Conservation (phyloP, 306 rosid species). For the Pterocarpus santalinus region DNA sequence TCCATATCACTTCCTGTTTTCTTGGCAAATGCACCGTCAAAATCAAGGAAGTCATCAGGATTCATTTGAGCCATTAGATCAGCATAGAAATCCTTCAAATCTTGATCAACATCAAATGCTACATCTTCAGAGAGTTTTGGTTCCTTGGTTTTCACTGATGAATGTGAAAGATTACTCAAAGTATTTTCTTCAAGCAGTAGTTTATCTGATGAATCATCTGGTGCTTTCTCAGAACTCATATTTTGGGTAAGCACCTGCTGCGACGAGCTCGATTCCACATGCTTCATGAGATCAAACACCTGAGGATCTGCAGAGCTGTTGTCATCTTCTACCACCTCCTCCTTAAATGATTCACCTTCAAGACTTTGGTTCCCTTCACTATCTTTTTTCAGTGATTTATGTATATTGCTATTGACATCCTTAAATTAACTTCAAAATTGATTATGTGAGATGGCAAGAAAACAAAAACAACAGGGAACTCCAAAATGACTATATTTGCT, state of each 20-base stretch:
- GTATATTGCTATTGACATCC: conserved; percentile 42
- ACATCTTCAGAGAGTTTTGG: conserved; percentile 48
- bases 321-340: conserved; percentile 79
- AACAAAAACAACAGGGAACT: conserved; percentile 82
- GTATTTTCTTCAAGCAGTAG: conserved; percentile 49
- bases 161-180: conserved; percentile 45
- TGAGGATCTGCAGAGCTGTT: conserved; percentile 50
- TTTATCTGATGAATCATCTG: conserved; percentile 44
- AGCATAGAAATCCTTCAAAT: conserved; percentile 61
- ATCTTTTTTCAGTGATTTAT: conserved; percentile 53
- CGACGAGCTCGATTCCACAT: conserved; percentile 50
- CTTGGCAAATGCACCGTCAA: conserved; percentile 56
- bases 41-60: conserved; percentile 68
- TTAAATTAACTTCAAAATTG: conserved; percentile 67
- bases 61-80: conserved; percentile 64
- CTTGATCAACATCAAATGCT: conserved; percentile 70
- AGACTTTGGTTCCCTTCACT: conserved; percentile 44
- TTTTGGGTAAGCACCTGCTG: conserved; percentile 35
- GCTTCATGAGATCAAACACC: conserved; percentile 68
- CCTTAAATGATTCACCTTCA: conserved; percentile 65
- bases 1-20: conserved; percentile 49
- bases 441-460: conserved; percentile 70
- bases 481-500: conserved; percentile 67
- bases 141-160: conserved; percentile 41
- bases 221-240: conserved; percentile 42